A percentile compares a stretch with the other conserved stretches of the same genome.
phyloP scores from a whole-genome alignment of 176 grass and related monocot genomes.

The Oryza meyeriana region DNA sequence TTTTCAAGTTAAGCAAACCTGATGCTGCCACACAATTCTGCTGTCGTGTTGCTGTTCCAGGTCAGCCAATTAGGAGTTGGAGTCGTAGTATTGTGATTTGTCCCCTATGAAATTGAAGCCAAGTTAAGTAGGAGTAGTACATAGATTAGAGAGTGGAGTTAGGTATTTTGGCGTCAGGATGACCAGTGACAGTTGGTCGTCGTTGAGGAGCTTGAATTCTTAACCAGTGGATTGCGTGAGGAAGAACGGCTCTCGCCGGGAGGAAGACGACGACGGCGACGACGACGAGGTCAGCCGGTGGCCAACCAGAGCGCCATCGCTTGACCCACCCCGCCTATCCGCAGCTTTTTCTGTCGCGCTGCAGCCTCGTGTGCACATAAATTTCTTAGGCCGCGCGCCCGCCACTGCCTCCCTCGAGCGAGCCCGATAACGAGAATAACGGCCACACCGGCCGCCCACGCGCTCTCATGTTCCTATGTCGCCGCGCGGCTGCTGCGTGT shows the following conservation, averaged over 20 bases:
- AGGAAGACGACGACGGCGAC: not conserved
- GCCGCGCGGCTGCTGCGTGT: not conserved
- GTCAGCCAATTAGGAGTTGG: not conserved
- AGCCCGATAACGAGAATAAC: conserved; percentile 48
- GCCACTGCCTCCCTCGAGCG: not conserved
- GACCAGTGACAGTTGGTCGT: not conserved
- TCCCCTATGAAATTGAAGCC: not conserved
- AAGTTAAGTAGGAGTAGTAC: not conserved
- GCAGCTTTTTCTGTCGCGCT: not conserved
- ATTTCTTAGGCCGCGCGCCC: conserved; percentile 20
- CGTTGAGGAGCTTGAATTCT: not conserved
- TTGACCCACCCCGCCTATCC: conserved; percentile 26
- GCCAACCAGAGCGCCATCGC: conserved; percentile 20
- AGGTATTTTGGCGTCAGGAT: not conserved
- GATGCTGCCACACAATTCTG: not conserved
- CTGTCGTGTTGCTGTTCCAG: not conserved
- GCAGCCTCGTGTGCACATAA: not conserved
- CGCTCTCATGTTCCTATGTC: conserved; percentile 44
- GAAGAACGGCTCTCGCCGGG: conserved; percentile 8
- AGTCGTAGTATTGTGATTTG: not conserved
- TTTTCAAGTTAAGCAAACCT: not conserved
- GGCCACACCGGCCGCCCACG: conserved; percentile 1
- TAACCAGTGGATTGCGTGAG: conserved; percentile 33
- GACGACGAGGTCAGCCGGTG: conserved; percentile 37
- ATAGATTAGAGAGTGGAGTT: not conserved